Percentiles rank a stretch among this genome's conserved stretches.
These are phyloP conservation scores for Mortierella sp. DNA, from an alignment of 371 early-diverging fungal genomes.

Conservation along the genomic window DNA sequence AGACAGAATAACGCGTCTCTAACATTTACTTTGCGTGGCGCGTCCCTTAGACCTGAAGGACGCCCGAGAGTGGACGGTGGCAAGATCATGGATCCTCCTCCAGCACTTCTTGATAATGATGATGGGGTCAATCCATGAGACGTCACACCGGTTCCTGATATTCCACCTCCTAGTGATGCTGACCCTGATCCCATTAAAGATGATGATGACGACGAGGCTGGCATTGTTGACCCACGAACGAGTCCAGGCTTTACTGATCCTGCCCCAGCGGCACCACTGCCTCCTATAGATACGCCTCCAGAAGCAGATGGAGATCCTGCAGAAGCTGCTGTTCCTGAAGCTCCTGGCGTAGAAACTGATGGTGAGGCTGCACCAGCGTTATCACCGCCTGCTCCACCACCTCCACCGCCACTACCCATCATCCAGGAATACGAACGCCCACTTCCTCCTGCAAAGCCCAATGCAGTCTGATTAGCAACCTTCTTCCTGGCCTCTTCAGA, in stretches of 20 bases:
- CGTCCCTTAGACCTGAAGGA: constrained; percentile 29
- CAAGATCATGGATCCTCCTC: constrained; percentile 47
- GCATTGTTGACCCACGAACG: constrained; percentile 7
- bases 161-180: neutral
- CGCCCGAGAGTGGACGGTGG: constrained; percentile 53
- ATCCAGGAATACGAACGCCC: constrained; percentile 71
- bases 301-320: constrained; percentile 35
- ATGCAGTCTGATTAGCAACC: constrained; percentile 78
- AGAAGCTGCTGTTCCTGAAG: constrained; percentile 6
- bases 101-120: constrained; percentile 10
- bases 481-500: constrained; percentile 78
- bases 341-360: constrained; percentile 14
- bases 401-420: constrained; percentile 65
- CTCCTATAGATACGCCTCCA: constrained; percentile 17
- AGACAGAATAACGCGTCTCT: constrained; percentile 79
- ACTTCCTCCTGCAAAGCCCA: constrained; percentile 78
- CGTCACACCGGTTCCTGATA: neutral
- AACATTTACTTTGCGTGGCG: constrained; percentile 65
- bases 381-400: constrained; percentile 22
- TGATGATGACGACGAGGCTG: neutral
- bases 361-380: constrained; percentile 25
- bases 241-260: constrained; percentile 23
- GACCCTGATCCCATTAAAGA: neutral
- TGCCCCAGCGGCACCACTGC: neutral
- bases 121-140: neutral